These are phyloP conservation scores for Priceomyces medius DNA, from an alignment of 805 yeast species.

Conservation along the genomic window DNA sequence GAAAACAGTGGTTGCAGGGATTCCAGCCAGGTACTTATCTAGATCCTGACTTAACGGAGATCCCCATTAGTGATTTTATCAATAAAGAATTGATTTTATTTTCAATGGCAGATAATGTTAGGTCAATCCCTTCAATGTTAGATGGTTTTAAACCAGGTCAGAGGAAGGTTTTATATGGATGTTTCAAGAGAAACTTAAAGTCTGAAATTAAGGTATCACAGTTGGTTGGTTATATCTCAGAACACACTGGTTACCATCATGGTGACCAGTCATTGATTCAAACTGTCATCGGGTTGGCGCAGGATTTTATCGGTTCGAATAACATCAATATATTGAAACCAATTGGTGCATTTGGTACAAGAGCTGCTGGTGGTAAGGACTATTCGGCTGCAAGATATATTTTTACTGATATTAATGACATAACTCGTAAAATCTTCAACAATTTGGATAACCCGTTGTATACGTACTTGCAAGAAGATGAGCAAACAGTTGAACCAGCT, in stretches of 20 bases:
- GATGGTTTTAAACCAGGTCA: constrained; percentile 98
- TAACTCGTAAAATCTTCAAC: constrained; percentile 76
- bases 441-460: constrained; percentile 77
- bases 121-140: constrained; percentile 90
- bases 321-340: constrained; percentile 83
- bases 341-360: constrained; percentile 93
- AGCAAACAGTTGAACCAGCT: constrained; percentile 89
- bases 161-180: constrained; percentile 86
- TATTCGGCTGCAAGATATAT: constrained; percentile 98
- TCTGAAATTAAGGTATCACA: constrained; percentile 87
- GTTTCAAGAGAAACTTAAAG: constrained; percentile 75
- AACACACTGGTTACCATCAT: constrained; percentile 90
- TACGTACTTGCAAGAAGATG: constrained; percentile 87
- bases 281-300: constrained; percentile 92
- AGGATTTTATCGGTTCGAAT: constrained; percentile 90
- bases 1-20: constrained; percentile 95
- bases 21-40: constrained; percentile 88
- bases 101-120: constrained; percentile 93
- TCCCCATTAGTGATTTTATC: constrained; percentile 91
- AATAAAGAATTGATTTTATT: constrained; percentile 92
- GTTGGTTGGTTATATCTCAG: constrained; percentile 85
- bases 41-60: constrained; percentile 70
- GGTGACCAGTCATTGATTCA: constrained; percentile 87
- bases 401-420: constrained; percentile 74
- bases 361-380: constrained; percentile 97